Evolutionary conservation across 2,329 filamentous ascomycete species (phyloP), one percentile per base, ranked within the genome.

Genomic region (Alternaria postmessia): DNA sequence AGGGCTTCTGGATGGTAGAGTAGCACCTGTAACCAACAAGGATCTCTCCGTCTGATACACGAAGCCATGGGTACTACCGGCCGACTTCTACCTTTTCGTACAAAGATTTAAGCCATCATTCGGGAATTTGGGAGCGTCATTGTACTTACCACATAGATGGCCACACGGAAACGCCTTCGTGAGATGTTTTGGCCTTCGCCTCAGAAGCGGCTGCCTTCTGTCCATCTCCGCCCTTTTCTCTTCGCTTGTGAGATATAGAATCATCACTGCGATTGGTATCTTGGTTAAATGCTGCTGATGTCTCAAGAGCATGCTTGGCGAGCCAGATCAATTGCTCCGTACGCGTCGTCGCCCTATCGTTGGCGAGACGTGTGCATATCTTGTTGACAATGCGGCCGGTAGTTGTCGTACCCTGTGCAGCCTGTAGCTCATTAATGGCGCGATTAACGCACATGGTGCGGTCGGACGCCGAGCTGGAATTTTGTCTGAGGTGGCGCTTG

Each of bases 111-210:
- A 46, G 39, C 24, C 18, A 43, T 42, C 14, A 7, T n/a, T 32
- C 38, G n/a, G 18, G 22, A 12, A 7, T 8, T 41, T 22, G 18
- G 18, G 7, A 5, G 18, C 38, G 3, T 8, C 38, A 24, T 22
- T 18, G 28, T 28, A 26, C 39, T 14, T 22, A 71, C 70, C 66
- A 73, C 30, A 70, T 30, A 47, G 69, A 57, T 28, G 66, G 51
- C 69, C 69, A 71, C n/a, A 68, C 53, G 0, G 66, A 67, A 18
- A 63, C 44, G 12, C 58, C 44, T 5, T 59, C 48, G 41, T 52
- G 49, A 4, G 32, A 30, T 20, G 36, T 20, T 24, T 9, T 22
- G 18, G 16, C 36, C 5, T 22, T 22, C 49, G 43, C 3, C 7
- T 51, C 28, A 14, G 54, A n/a, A 30, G 39, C 46, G 1, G 53